Conservation (phyloP, 805 yeast species). For the Ogataea salicorniae region DNA sequence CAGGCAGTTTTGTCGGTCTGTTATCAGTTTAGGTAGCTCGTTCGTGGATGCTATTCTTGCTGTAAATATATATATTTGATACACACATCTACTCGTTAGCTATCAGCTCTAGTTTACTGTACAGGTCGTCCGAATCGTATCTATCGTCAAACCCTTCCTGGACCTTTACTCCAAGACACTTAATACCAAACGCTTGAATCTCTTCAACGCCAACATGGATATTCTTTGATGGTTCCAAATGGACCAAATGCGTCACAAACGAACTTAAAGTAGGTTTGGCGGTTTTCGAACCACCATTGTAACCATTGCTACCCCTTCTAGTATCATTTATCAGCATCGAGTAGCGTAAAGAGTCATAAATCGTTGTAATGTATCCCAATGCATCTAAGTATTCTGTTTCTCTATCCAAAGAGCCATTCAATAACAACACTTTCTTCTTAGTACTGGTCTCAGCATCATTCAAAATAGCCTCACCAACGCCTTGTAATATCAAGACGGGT, state of each 20-base stretch:
- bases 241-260: slow-evolving; percentile 60
- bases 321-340: slow-evolving; percentile 32
- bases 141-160: slow-evolving; percentile 20
- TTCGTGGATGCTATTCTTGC: too few relatives aligned
- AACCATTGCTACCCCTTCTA: slow-evolving; percentile 3
- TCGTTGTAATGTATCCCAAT: slow-evolving; percentile 47
- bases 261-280: slow-evolving; percentile 13
- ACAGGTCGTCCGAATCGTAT: slow-evolving; percentile 42
- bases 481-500: slow-evolving; percentile 71
- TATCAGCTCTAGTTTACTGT: slow-evolving; percentile 5
- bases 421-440: slow-evolving; percentile 51
- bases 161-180: slow-evolving; percentile 38
- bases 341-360: slow-evolving; percentile 52
- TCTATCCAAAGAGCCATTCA: slow-evolving; percentile 74
- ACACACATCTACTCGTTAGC: not conserved
- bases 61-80: too few relatives aligned
- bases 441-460: slow-evolving; percentile 1
- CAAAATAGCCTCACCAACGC: slow-evolving; percentile 60
- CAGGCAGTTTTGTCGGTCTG: too few relatives aligned
- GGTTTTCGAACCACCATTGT: slow-evolving; percentile 30
- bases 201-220: slow-evolving; percentile 42
- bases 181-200: slow-evolving; percentile 40
- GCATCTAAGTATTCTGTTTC: slow-evolving; percentile 73
- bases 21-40: too few relatives aligned
- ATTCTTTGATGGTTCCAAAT: slow-evolving; percentile 42